Conservation (phyloP, 73 alveolate species). For the Uronychia binucleata region DNA sequence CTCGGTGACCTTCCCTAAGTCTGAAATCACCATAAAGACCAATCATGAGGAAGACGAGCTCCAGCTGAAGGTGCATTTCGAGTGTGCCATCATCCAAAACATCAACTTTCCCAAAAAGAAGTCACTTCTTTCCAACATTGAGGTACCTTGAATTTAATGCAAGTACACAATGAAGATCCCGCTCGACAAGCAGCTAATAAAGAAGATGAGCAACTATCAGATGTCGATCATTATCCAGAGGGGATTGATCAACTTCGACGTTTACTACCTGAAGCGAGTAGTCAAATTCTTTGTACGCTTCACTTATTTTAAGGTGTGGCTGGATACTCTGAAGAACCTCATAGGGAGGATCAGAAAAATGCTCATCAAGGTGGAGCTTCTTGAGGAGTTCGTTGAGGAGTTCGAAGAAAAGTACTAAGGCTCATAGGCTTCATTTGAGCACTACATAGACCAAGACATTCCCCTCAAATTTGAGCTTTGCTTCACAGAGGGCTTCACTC, state of each 20-base stretch:
- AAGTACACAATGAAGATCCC: constrained; percentile 35
- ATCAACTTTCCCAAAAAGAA: background rate
- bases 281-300: constrained; percentile 23
- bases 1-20: background rate
- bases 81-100: background rate
- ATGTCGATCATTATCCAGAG: constrained; percentile 19
- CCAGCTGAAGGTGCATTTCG: background rate
- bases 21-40: background rate
- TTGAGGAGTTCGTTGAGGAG: constrained; percentile 47
- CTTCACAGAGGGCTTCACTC: constrained; percentile 33
- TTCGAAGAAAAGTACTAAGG: background rate
- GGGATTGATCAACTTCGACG: constrained; percentile 32
- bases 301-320: background rate
- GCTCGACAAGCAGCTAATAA: constrained; percentile 37
- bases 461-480: constrained; percentile 33
- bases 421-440: constrained; percentile 18
- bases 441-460: constrained; percentile 39
- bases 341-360: constrained; percentile 35
- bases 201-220: constrained; percentile 38
- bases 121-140: background rate
- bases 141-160: background rate
- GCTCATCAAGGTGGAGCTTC: constrained; percentile 41
- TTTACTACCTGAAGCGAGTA: constrained; percentile 10
- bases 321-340: constrained; percentile 47
- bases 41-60: background rate